Conservation (phyloP, 2,329 filamentous ascomycete genomes). For the Hymenoscyphus salicellus region DNA sequence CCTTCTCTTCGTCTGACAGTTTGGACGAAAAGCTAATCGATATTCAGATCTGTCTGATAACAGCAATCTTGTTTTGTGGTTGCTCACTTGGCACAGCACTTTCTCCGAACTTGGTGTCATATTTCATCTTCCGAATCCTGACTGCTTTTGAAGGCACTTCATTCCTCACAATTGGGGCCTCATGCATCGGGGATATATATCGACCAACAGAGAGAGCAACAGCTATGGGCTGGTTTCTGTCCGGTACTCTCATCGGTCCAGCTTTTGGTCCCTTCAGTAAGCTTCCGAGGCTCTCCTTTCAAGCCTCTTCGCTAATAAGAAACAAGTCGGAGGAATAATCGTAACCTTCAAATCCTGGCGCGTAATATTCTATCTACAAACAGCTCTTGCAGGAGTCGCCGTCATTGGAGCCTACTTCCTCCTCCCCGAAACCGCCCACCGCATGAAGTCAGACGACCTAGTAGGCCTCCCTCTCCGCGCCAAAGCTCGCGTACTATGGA, state of each 20-base stretch:
- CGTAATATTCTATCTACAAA: constrained; percentile 75
- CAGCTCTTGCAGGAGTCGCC: constrained; percentile 61
- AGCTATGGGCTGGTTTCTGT: constrained; percentile 70
- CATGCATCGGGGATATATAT: constrained; percentile 66
- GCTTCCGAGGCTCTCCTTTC: not conserved
- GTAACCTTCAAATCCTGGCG: constrained; percentile 72
- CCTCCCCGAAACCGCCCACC: constrained; percentile 70
- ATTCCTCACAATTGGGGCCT: constrained; percentile 69
- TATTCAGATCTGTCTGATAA: constrained; percentile 53
- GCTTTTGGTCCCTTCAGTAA: constrained; percentile 61
- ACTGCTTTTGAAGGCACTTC: constrained; percentile 74
- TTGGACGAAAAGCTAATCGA: not conserved
- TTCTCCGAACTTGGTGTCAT: constrained; percentile 66
- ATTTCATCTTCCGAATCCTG: constrained; percentile 71
- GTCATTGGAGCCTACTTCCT: constrained; percentile 60
- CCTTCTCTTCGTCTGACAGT: not conserved
- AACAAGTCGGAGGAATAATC: constrained; percentile 60
- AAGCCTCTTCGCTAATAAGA: not conserved
- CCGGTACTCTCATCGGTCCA: constrained; percentile 68
- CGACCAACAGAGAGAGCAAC: constrained; percentile 67
- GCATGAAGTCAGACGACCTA: constrained; percentile 60
- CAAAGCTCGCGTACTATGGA: constrained; percentile 54
- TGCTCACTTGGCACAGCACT: constrained; percentile 72
- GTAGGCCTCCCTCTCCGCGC: constrained; percentile 48
- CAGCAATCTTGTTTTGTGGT: constrained; percentile 61